These are phyloP conservation scores for Yamadazyma oceani DNA, from an alignment of 1,139 yeast species.

Conservation along the genomic window DNA sequence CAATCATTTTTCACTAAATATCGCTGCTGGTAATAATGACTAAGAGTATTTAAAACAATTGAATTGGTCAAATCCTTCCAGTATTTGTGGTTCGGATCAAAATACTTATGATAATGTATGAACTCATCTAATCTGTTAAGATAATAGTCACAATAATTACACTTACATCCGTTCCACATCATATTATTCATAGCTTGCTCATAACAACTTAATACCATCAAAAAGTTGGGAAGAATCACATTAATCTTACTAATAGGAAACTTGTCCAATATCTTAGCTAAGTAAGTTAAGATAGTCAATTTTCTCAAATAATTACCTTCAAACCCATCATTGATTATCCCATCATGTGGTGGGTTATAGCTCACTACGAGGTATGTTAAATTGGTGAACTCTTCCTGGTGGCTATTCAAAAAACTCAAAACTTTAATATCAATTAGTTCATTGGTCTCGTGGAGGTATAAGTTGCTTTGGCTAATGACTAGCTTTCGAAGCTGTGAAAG, in stretches of 20 bases:
- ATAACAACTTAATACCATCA: constrained; percentile 62
- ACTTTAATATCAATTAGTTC: constrained; percentile 14
- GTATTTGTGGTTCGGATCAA: constrained; percentile 38
- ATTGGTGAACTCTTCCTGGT: constrained; percentile 3
- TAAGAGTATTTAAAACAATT: constrained; percentile 53
- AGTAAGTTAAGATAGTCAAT: constrained; percentile 45
- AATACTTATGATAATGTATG: constrained; percentile 62
- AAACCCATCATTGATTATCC: constrained; percentile 50
- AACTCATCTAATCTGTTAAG: constrained; percentile 56
- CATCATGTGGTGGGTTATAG: constrained; percentile 19
- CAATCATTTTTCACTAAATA: constrained; percentile 25
- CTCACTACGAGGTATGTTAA: constrained; percentile 11
- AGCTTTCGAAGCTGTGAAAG: constrained; percentile 10
- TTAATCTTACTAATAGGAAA: constrained; percentile 31
- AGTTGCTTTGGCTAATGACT: constrained; percentile 7
- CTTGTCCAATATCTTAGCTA: constrained; percentile 34
- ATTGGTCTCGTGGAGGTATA: constrained; percentile 10
- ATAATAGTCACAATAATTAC: constrained; percentile 51
- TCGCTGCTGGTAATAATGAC: constrained; percentile 42
- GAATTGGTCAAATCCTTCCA: constrained; percentile 63
- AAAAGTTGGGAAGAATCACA: constrained; percentile 55
- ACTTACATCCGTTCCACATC: constrained; percentile 76
- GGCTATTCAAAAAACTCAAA: constrained; percentile 9
- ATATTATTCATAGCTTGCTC: constrained; percentile 68
- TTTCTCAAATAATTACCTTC: constrained; percentile 72